phyloP scores from a whole-genome alignment of 768 basidiomycete genomes.

The Candolleomyces eurysporus region DNA sequence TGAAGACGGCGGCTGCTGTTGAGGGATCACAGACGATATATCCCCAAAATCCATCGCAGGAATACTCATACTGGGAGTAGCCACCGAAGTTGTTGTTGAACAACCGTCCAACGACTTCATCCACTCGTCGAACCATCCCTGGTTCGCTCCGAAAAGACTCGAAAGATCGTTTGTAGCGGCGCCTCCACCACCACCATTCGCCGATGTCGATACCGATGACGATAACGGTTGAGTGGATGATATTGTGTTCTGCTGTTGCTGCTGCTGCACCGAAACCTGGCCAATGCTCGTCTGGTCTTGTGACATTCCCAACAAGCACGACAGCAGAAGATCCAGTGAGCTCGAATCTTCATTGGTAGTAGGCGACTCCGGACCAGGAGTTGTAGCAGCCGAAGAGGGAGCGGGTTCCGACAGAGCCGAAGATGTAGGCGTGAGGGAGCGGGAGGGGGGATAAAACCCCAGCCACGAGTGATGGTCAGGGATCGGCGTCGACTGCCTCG shows the following conservation, averaged over 20 bases:
- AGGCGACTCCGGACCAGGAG: conserved; percentile 1
- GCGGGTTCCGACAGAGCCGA: not conserved
- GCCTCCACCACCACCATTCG: not conserved
- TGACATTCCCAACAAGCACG: conserved; percentile 5
- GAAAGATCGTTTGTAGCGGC: too few relatives aligned
- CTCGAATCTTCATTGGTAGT: not conserved
- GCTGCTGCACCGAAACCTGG: not conserved
- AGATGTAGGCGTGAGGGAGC: not conserved
- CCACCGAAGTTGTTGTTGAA: too few relatives aligned
- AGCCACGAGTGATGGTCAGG: not conserved
- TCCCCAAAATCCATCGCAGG: too few relatives aligned
- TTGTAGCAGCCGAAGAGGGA: conserved; percentile 3
- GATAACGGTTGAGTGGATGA: too few relatives aligned
- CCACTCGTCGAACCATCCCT: conserved; percentile 6
- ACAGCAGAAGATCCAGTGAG: not conserved
- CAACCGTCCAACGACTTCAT: conserved; percentile 1
- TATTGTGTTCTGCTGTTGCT: too few relatives aligned
- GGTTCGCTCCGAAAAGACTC: not conserved
- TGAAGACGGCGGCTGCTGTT: too few relatives aligned
- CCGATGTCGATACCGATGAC: not conserved
- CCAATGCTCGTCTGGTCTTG: not conserved
- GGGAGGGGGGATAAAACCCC: not conserved
- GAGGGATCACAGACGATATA: too few relatives aligned
- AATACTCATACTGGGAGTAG: too few relatives aligned
- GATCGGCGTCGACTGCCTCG: conserved; percentile 3